Evolutionary conservation across 352 stramenopile genomes (phyloP).

Genomic region (Pilasporangium apinafurcum): DNA sequence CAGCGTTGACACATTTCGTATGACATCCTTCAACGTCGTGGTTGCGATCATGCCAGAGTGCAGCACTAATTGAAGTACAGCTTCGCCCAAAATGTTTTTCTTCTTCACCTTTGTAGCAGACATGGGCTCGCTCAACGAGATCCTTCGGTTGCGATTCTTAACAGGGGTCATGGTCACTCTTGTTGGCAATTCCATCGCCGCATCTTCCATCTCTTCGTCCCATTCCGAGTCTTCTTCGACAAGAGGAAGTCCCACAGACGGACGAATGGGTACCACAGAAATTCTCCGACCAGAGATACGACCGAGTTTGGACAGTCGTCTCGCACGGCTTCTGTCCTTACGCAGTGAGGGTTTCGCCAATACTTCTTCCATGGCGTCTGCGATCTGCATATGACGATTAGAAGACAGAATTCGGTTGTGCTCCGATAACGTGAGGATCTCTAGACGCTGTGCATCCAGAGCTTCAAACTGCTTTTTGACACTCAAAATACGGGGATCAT

Average conservation of each 20-base stretch:
- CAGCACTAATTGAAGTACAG: conserved; percentile 36
- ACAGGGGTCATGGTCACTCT: no score
- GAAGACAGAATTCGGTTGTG: conserved; percentile 60
- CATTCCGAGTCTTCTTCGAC: conserved; percentile 42
- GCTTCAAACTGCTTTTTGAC: conserved; percentile 46
- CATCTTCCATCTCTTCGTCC: conserved; percentile 40
- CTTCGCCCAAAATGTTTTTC: conserved; percentile 18
- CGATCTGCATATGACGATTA: conserved; percentile 51
- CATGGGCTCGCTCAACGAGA: neutral
- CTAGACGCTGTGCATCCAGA: conserved; percentile 44
- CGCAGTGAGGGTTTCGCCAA: conserved; percentile 53
- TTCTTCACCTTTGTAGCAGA: conserved; percentile 8
- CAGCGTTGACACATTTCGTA: conserved; percentile 34
- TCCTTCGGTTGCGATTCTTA: neutral
- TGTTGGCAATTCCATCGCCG: no score
- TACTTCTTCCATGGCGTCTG: conserved; percentile 70
- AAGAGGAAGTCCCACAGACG: conserved; percentile 13
- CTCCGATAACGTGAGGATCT: conserved; percentile 56
- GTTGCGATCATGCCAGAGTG: conserved; percentile 29
- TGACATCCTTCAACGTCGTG: conserved; percentile 16
- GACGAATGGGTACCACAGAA: conserved; percentile 34
- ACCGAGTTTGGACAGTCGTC: conserved; percentile 50
- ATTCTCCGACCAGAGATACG: conserved; percentile 44
- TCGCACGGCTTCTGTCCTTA: conserved; percentile 53
- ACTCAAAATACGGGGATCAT: conserved; percentile 22